A percentile compares a stretch with the other conserved stretches of the same genome.
Conservation (phyloP, 1,284 basidiomycete genomes). For the Trichosporon sp. region DNA sequence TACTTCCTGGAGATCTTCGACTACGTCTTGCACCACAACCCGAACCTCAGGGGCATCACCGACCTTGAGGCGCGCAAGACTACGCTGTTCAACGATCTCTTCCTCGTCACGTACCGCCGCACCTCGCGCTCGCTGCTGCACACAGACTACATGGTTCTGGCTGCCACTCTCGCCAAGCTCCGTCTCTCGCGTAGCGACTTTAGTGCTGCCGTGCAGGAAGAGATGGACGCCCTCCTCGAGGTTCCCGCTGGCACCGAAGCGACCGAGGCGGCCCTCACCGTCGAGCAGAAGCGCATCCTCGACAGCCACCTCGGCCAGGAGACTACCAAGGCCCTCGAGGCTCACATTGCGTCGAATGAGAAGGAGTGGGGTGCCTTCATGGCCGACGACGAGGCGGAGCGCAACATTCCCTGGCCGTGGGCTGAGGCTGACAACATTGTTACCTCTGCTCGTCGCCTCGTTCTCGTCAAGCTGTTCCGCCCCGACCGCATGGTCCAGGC, state of each 20-base stretch:
- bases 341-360: conserved; percentile 62
- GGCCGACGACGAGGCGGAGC: conserved; percentile 66
- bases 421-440: conserved; percentile 35
- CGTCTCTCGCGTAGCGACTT: conserved; percentile 64
- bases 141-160: conserved; percentile 85
- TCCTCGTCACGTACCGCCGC: conserved; percentile 81
- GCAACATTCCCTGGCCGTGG: conserved; percentile 70
- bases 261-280: conserved; percentile 18
- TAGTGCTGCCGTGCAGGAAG: conserved; percentile 68
- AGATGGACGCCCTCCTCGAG: conserved; percentile 86
- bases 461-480: conserved; percentile 42
- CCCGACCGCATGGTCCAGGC: conserved; percentile 41
- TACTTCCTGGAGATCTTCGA: conserved; percentile 99
- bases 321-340: conserved; percentile 64
- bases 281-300: conserved; percentile 33
- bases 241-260: conserved; percentile 46
- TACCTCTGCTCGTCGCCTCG: conserved; percentile 32
- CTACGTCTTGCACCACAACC: conserved; percentile 85
- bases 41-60: conserved; percentile 71
- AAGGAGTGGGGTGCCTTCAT: conserved; percentile 75
- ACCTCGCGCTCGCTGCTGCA: conserved; percentile 89
- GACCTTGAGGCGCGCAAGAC: conserved; percentile 71
- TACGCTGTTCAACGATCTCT: conserved; percentile 85
- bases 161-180: conserved; percentile 83
- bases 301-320: conserved; percentile 30